Base-by-base conservation (phyloP, 768 basidiomycete genomes). In the Dendrothele bispora region DNA sequence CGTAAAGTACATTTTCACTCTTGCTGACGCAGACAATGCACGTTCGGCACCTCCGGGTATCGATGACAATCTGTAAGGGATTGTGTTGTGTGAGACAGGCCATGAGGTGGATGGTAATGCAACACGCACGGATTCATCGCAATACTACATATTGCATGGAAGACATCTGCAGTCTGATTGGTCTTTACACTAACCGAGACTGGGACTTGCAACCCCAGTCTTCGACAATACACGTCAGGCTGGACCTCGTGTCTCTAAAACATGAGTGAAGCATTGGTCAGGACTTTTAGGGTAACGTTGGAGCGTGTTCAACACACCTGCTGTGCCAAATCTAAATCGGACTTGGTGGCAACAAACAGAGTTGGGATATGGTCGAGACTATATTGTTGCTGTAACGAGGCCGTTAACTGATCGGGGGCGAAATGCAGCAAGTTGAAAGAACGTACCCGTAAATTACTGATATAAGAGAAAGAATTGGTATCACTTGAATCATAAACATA, bases 401-500 rank as follows among this genome's bases (percentile, higher is more conserved):
- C 49, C 57, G 56, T 61, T 57, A 49, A 47, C 49, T 34, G 25
- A 12, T n/a, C n/a, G n/a, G n/a, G n/a, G n/a, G 20, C 26, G 8
- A 5, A 26, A 21, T 18, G 22, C 15, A 18, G 28, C 29, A 28
- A 5, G 34, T 39, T 46, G 25, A 39, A n/a, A n/a, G 8, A 45
- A 65, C 64, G 57, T 62, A 95, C 94, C 64, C 95, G 82, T 59
- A 98, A 72, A 70, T 95, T 97, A 58, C 92, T 95, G 64, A 99
- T 93, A 69, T 98, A 97, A 39, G 92, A 95, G 65, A 99, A 99
- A 8, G 93, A 97, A 69, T 99, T 98, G 32, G 95, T 98, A 63
- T 99, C 95, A 61, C 91, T 94, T 39, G 95, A 98, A 68, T 99
- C 95, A 60, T 98, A 85, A 26, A 98, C 93, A 62, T 95, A 98